These are phyloP conservation scores for Didymellaceae sp. DNA, from an alignment of 2,329 filamentous ascomycete genomes.

Conservation along the genomic window DNA sequence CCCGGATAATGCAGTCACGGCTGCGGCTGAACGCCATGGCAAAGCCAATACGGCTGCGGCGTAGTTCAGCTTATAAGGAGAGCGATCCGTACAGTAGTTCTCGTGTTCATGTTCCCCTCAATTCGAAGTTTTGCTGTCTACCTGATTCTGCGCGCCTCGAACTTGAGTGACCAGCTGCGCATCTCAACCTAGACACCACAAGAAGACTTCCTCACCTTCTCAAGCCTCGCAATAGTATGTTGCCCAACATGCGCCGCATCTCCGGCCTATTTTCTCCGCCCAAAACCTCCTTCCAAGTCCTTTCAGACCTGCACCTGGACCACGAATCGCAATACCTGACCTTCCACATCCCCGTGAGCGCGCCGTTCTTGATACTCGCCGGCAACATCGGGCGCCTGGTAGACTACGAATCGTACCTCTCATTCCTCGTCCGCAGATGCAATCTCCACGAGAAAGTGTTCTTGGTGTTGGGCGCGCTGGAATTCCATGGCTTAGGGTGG, in stretches of 20 bases:
- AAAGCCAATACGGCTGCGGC: background rate
- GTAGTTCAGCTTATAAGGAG: conserved; percentile 10
- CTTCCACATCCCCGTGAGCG: conserved; percentile 39
- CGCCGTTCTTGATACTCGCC: conserved; percentile 39
- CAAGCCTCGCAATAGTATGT: background rate
- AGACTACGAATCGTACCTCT: conserved; percentile 42
- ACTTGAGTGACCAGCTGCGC: too few relatives aligned
- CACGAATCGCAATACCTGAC: conserved; percentile 39
- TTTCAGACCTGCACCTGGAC: conserved; percentile 43
- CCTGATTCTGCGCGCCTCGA: background rate
- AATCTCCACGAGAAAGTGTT: conserved; percentile 41
- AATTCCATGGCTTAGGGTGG: conserved; percentile 37
- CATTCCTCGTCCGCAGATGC: conserved; percentile 37
- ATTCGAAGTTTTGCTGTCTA: too few relatives aligned
- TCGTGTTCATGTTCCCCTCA: background rate
- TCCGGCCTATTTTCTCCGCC: conserved; percentile 33
- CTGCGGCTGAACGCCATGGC: conserved; percentile 8
- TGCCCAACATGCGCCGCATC: conserved; percentile 28
- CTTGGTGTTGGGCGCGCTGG: conserved; percentile 37
- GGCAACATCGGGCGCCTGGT: conserved; percentile 41
- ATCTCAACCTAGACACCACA: background rate
- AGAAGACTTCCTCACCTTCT: background rate
- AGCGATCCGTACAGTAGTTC: background rate
- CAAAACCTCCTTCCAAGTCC: conserved; percentile 38
- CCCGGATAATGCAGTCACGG: background rate